Base-by-base conservation (phyloP, 768 basidiomycete genomes). In the Phlegmacium glaucopus region DNA sequence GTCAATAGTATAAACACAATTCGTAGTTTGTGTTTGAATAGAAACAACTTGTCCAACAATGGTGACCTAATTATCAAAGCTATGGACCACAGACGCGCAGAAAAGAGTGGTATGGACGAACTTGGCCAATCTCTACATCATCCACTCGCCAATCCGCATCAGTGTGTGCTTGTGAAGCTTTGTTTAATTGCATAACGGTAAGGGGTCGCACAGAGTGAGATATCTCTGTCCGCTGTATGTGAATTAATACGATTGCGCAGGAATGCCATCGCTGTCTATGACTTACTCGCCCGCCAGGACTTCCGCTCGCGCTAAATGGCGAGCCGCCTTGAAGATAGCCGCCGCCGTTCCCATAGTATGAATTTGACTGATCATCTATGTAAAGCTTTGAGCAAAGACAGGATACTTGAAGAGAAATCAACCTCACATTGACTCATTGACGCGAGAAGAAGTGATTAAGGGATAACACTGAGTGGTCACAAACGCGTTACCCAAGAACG, bases 141-240 rank as follows among this genome's bases (percentile, higher is more conserved):
- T 93, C 93, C 28, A 98, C 72, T 49, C 75, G 74, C 83, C 92
- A 96, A 48, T 94, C 91, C 2, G 90, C 86, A 55, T 97, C 94
- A 1, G 86, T 75, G 61, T 95, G 90, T 5, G 84, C 76, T 71
- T 94, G 93, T n/a, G 70, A 75, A 2, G 94, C 87, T 54, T 79
- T 77, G 29, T 72, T 61, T 38, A 96, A 74, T 61, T 95, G 93
- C 43, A 80, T 76, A 56, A 88, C 77, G 3, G 87, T 91, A 42
- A 91, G 77, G 4, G 92, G 90, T 29, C 92, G 76, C 17, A 69
- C 15, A 49, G 62, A 72, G 43, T 71, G 68, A 1, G 71, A 64
- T 28, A 67, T 57, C 50, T 73, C 72, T 38, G 62, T 66, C 53
- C 61, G 70, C 69, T 72, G 42, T 2, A 29, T 12, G 5, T 22